Evolutionary conservation across 306 rosid genomes (phyloP).

Genomic region (Crataegus laevigata): DNA sequence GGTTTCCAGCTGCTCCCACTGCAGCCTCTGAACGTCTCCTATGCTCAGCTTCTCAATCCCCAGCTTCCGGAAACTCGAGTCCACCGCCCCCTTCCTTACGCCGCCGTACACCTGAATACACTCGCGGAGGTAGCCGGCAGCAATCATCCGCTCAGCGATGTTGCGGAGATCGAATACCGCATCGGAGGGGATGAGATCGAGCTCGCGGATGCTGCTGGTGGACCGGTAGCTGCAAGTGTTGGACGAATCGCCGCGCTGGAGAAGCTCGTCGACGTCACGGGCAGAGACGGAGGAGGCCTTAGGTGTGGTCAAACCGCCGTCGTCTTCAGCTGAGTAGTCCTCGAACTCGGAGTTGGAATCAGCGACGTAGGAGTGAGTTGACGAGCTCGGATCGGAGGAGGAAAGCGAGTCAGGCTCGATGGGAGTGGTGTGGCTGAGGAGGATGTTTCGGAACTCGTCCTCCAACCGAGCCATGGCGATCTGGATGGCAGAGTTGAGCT

Average conservation of each 20-base stretch:
- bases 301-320: background rate
- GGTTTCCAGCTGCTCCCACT: conserved; percentile 77
- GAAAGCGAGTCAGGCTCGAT: conserved; percentile 51
- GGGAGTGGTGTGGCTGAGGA: conserved; percentile 58
- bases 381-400: conserved; percentile 36
- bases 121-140: conserved; percentile 79
- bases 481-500: conserved; percentile 67
- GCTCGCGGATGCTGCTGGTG: conserved; percentile 76
- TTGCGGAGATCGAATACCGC: conserved; percentile 65
- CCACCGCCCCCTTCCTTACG: conserved; percentile 74
- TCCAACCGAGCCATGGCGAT: conserved; percentile 98
- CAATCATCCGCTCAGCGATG: conserved; percentile 84
- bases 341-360: conserved; percentile 2
- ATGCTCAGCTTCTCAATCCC: conserved; percentile 84
- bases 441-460: conserved; percentile 91
- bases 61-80: conserved; percentile 60
- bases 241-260: conserved; percentile 34
- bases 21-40: conserved; percentile 87
- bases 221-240: conserved; percentile 48
- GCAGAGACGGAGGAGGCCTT: conserved; percentile 5
- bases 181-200: conserved; percentile 84
- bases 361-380: conserved; percentile 16
- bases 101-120: conserved; percentile 92
- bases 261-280: conserved; percentile 19
- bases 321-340: background rate